A percentile compares a stretch with the other conserved stretches of the same genome.
Evolutionary conservation across 306 rosid genomes (phyloP).

Genomic region (Nissolia schottii): DNA sequence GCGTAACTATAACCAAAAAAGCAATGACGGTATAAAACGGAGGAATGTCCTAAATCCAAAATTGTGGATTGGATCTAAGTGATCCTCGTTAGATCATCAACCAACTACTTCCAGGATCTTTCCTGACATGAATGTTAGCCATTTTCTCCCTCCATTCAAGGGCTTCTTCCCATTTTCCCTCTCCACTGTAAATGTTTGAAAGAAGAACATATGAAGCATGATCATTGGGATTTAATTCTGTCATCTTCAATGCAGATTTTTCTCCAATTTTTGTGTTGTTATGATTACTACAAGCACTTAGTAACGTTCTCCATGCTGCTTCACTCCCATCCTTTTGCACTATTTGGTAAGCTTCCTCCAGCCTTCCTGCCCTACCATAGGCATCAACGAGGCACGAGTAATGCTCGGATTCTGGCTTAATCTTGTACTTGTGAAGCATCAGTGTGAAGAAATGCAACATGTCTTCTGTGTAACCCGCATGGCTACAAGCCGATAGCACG

Average conservation of each 20-base stretch:
- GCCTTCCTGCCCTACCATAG: conserved; percentile 48
- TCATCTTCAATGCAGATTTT: conserved; percentile 34
- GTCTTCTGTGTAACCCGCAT: conserved; percentile 33
- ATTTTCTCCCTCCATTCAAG: conserved; percentile 41
- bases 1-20: no score
- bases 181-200: conserved; percentile 37
- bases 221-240: conserved; percentile 42
- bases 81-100: conserved; percentile 33
- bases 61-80: background rate
- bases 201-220: conserved; percentile 53
- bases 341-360: conserved; percentile 50
- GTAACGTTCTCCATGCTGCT: conserved; percentile 50
- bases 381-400: conserved; percentile 48
- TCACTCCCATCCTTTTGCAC: conserved; percentile 46
- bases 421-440: conserved; percentile 35
- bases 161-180: conserved; percentile 60
- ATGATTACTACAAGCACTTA: conserved; percentile 48
- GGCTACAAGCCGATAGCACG: conserved; percentile 45
- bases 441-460: conserved; percentile 25
- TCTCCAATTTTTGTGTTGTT: conserved; percentile 44
- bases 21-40: no score
- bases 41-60: no score
- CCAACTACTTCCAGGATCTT: conserved; percentile 48
- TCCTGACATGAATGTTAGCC: conserved; percentile 33
- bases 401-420: conserved; percentile 49